Conservation (phyloP, 2,329 filamentous ascomycete species). For the Lachnellula willkommii region DNA sequence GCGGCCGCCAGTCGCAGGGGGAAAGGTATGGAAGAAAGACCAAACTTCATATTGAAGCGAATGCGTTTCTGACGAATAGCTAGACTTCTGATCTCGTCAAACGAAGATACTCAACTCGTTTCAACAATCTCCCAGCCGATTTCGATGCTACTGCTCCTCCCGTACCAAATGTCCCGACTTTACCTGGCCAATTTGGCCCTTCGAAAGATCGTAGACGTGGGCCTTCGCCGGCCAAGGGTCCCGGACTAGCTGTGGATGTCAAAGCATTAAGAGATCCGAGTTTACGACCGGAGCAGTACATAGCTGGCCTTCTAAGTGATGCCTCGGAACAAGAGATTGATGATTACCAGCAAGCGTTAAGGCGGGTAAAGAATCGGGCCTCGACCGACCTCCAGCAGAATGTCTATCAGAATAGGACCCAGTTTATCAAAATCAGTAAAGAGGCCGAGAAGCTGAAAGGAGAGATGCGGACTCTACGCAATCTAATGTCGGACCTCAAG, state of each 20-base stretch:
- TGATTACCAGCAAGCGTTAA: slow-evolving; percentile 27
- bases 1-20: slow-evolving; percentile 45
- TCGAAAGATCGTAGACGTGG: slow-evolving; percentile 22
- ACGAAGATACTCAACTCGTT: slow-evolving; percentile 86
- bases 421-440: slow-evolving; percentile 99
- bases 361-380: slow-evolving; percentile 28
- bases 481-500: slow-evolving; percentile 89
- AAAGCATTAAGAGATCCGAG: slow-evolving; percentile 75
- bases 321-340: slow-evolving; percentile 31
- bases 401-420: slow-evolving; percentile 92
- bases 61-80: not conserved
- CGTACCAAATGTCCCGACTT: slow-evolving; percentile 65
- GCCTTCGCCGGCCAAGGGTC: slow-evolving; percentile 33
- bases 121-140: slow-evolving; percentile 70
- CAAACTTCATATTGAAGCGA: not conserved
- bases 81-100: slow-evolving; percentile 80
- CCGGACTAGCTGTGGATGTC: slow-evolving; percentile 65
- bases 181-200: slow-evolving; percentile 47
- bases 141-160: slow-evolving; percentile 63
- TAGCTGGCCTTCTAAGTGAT: slow-evolving; percentile 36
- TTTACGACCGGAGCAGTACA: slow-evolving; percentile 73
- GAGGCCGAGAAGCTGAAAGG: slow-evolving; percentile 96
- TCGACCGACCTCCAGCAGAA: slow-evolving; percentile 77
- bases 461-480: slow-evolving; percentile 87
- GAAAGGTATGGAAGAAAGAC: slow-evolving; percentile 44